Base-by-base conservation (phyloP, 768 basidiomycete genomes). In the Leccinellum rugosiceps region DNA sequence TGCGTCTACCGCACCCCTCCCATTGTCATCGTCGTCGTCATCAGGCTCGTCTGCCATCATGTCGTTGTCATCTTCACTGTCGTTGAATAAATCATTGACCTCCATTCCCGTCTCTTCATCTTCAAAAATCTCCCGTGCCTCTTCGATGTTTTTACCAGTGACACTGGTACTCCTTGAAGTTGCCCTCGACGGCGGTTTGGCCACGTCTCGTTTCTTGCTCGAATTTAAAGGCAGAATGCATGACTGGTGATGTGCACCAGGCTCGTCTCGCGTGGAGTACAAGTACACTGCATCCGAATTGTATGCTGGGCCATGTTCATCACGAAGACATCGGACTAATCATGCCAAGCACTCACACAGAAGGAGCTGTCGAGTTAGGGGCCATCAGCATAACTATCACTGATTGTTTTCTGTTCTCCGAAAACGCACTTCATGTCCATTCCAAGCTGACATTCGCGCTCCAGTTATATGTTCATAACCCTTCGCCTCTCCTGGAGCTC, bases 401-500 rank as follows among this genome's bases (percentile, higher is more conserved):
- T 1, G 32, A 52, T 13, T 21, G 46, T 19, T 53, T 28, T 35
- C 2, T 17, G 43, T 44, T 47, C 31, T 50, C 14, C 13, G 34
- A 11, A 52, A 47, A 57, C 71, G 54, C 62, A 91, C 90, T 75
- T 93, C 90, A 65, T 92, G 83, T 21, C 88, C 88, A 71, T 88
- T 91, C 50, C 75, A 75, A 30, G 76, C 63, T 15, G 88, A 85
- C 78, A 92, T 86, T 43, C 85, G 78, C n/a, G 82, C 81, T 19
- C 90, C 90, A 31, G 88, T 91, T 48, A 92, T 83, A 66, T 91
- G 86, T n/a, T 85, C 84, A 19, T 67, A 63, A 43, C 76, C 74
- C 56, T 59, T 72, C 10, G 58, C 65, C 54, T 78, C 76, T 43
- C 72, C 72, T 34, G 61, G 63, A 3, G 70, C 72, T 4, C 75